These are phyloP conservation scores for Cetraspora pellucida DNA, from an alignment of 192 early-diverging fungal genomes.

Conservation along the genomic window DNA sequence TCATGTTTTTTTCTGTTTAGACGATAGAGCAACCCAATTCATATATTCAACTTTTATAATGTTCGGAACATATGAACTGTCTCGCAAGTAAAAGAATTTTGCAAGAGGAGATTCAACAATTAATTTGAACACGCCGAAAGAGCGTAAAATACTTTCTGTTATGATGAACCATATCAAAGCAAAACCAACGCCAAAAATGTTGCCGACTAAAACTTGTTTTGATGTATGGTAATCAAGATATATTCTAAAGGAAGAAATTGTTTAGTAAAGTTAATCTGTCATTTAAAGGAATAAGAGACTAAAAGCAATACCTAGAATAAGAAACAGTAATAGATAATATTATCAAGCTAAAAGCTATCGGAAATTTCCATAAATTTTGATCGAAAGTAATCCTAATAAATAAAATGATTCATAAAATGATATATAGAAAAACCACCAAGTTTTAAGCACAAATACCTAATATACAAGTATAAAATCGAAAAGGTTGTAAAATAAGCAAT, in stretches of 20 bases:
- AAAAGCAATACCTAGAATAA: conserved; percentile 35
- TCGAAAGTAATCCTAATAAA: conserved; percentile 24
- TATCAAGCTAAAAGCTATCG: conserved; percentile 37
- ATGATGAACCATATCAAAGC: conserved; percentile 60
- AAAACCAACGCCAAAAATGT: conserved; percentile 55
- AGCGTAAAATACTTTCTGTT: conserved; percentile 42
- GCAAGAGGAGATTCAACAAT: conserved; percentile 45
- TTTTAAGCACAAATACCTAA: conserved; percentile 39
- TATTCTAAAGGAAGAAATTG: conserved; percentile 47
- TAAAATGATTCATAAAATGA: not conserved
- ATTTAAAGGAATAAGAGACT: not conserved
- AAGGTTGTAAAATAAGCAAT: conserved; percentile 74
- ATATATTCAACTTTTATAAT: conserved; percentile 55
- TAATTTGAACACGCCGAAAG: conserved; percentile 44
- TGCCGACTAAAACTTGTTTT: conserved; percentile 71
- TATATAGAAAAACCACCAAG: not conserved
- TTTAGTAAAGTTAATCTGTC: not conserved
- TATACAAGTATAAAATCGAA: conserved; percentile 53
- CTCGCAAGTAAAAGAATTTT: conserved; percentile 50
- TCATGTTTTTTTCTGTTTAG: too few species aligned
- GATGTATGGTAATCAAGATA: conserved; percentile 75
- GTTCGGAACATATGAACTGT: conserved; percentile 50
- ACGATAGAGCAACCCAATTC: conserved; percentile 37
- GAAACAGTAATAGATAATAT: conserved; percentile 36
- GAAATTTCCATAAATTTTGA: conserved; percentile 42